Base-by-base conservation (phyloP, 768 basidiomycete genomes). In the Galerina marginata region DNA sequence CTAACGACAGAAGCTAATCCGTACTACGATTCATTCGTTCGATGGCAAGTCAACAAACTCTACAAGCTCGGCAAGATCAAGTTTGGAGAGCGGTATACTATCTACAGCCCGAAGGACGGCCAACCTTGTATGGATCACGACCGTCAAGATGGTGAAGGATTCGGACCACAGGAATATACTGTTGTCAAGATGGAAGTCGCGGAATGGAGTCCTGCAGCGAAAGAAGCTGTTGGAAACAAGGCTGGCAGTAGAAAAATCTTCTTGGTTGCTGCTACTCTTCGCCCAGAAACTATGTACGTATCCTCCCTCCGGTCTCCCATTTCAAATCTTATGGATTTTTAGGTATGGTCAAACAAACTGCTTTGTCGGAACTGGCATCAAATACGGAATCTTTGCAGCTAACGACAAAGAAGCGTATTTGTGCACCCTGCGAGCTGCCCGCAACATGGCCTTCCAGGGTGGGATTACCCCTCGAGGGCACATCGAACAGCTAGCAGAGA, bases 91-190 rank as follows among this genome's bases (percentile, higher is more conserved):
- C 89, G 97, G 45, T 96, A 98, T 75, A 99, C 97, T 12, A 93
- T 99, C 71, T 99, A 97, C 83, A 96, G 93, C 64, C 95, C 95
- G 2, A 98, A 98, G 75, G 97, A 99, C 67, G 96, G 95, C 2
- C 97, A 99, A 71, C 96, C 97, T 0, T 99, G 97, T 71, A 99
- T 99, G 97, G 97, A 99, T 75, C 97, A 99, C 78, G 97, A 99
- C 74, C 91, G 97, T 58, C 85, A 88, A 53, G 93, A 94, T 60
- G 97, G 97, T 43, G 97, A 99, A 76, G 96, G 90, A 48, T 80
- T 95, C 56, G 94, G 93, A 6, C 97, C 97, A 4, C 94, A 96
- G 69, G 96, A 99, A 71, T 99, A 99, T 77, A 93, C 96, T 16
- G 91, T 81, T 16, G 76, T 99, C 74, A 98, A 97, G 80, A 93